Base-by-base conservation (phyloP, 805 yeast species). In the Lachancea thermotolerans region DNA sequence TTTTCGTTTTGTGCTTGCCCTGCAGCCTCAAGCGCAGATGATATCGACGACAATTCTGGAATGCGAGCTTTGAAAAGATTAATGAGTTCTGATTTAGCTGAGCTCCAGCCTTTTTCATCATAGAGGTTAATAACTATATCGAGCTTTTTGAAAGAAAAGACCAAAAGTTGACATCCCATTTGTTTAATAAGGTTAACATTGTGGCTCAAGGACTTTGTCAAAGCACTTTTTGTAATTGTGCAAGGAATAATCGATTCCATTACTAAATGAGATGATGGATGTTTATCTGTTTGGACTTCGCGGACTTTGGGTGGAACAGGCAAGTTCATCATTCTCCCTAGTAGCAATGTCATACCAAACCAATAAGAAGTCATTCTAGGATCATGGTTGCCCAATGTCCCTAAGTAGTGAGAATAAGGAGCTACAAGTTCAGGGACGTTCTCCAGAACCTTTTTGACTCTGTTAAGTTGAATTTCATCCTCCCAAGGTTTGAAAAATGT, bases 311-410 rank as follows among this genome's bases (percentile, higher is more conserved):
- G 51, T 0, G 93, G 88, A 7, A 82, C 57, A 1, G 78, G 76
- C 2, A 81, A 53, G 27, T 72, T 70, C n/a, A 86, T 71, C 5
- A 85, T 70, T 46, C 78, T 77, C 1, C 81, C 71, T 37, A 82
- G 65, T 2, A 87, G 61, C 21, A 82, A 68, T 1, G 87, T 75
- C 63, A 77, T 83, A 7, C 93, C 85, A 39, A 88, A 71, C 89
- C 95, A 90, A 67, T 84, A 87, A 10, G 91, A 81, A 1, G 91
- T 72, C 45, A 84, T 66, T 40, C 81, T 77, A 0, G 97, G 95
- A 49, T 85, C 95, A 57, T 85, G 83, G 15, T 79, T 69, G 15
- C 90, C 89, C 44, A 81, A 79, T 2, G 81, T 74, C 2, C 77
- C 72, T 11, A 80, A 56, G 65, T 79, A 73, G 46, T 74, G 68